A percentile compares a stretch with the other conserved stretches of the same genome.
Conservation (phyloP, 306 rosid genomes). For the Glycyrrhiza uralensis region DNA sequence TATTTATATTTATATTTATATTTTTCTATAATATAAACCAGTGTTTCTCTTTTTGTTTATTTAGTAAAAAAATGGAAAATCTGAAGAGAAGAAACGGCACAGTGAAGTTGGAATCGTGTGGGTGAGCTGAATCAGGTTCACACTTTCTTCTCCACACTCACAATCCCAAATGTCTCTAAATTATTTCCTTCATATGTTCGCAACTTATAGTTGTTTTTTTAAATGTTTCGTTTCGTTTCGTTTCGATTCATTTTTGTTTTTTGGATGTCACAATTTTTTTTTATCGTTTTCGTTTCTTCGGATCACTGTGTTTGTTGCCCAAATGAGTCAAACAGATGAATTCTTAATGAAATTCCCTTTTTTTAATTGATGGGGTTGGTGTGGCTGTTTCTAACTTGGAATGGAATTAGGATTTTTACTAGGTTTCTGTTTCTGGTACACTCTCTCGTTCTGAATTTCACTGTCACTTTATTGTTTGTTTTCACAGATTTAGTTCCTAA, state of each 20-base stretch:
- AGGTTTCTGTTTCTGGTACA: constrained; percentile 22
- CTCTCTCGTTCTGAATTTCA: constrained; percentile 20
- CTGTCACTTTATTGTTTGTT: not conserved
- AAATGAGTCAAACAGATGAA: not conserved
- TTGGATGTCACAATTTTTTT: constrained; percentile 10
- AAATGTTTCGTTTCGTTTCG: not conserved
- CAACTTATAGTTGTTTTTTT: not conserved
- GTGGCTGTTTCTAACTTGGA: constrained; percentile 6
- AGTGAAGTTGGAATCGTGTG: constrained; percentile 24
- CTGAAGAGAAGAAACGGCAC: constrained; percentile 25
- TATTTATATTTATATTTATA: not conserved
- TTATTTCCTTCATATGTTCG: not conserved
- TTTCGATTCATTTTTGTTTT: constrained; percentile 21
- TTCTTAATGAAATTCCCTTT: not conserved
- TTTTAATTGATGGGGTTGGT: constrained; percentile 4
- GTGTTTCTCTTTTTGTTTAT: not conserved
- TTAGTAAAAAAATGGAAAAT: constrained; percentile 21
- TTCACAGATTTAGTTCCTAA: not conserved
- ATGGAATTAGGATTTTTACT: constrained; percentile 18
- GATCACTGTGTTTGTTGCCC: constrained; percentile 14
- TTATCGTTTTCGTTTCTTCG: not conserved
- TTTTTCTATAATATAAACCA: not conserved
- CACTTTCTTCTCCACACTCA: constrained; percentile 4
- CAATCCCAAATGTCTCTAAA: not conserved
- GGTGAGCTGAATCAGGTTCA: constrained; percentile 32